Conservation (phyloP, 2,329 filamentous ascomycete genomes). For the Escovopsis sp. region DNA sequence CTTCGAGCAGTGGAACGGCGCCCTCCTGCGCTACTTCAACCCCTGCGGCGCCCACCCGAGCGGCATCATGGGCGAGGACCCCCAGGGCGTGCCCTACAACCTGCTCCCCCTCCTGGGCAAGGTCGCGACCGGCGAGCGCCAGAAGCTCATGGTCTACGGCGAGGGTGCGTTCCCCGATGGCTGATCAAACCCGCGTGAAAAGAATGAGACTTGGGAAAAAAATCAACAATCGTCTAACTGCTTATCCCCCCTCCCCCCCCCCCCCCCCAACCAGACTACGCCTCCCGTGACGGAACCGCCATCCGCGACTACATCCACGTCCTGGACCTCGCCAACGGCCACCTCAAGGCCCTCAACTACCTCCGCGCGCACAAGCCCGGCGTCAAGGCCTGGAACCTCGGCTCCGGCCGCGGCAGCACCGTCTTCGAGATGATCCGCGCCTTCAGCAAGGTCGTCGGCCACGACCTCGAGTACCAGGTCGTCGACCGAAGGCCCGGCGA, state of each 20-base stretch:
- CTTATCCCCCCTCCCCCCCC: too few species aligned
- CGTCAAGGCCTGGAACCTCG: slow-evolving; percentile 91
- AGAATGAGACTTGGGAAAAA: too few species aligned
- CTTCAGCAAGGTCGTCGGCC: slow-evolving; percentile 76
- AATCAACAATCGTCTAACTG: too few species aligned
- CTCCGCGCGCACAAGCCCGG: slow-evolving; percentile 73
- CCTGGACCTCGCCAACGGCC: slow-evolving; percentile 72
- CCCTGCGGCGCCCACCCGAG: slow-evolving; percentile 87
- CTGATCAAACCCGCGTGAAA: too few species aligned
- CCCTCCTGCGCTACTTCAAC: slow-evolving; percentile 94
- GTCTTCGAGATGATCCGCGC: slow-evolving; percentile 97
- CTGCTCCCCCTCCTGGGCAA: slow-evolving; percentile 86
- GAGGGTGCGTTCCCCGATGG: slow-evolving; percentile 51
- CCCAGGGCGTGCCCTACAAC: slow-evolving; percentile 90
- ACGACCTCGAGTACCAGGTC: slow-evolving; percentile 75
- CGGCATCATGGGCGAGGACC: slow-evolving; percentile 97
- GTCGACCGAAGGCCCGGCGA: slow-evolving; percentile 72
- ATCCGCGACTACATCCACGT: slow-evolving; percentile 99
- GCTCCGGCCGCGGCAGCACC: slow-evolving; percentile 85
- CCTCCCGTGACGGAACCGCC: slow-evolving; percentile 77
- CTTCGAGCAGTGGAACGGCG: slow-evolving; percentile 77
- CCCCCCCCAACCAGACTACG: too few species aligned
- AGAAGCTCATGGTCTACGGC: slow-evolving; percentile 89
- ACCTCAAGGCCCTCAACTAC: slow-evolving; percentile 81
- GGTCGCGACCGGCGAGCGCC: slow-evolving; percentile 86